phyloP scores from a whole-genome alignment of 2,329 filamentous ascomycete genomes.

The Metarhizium rileyi region DNA sequence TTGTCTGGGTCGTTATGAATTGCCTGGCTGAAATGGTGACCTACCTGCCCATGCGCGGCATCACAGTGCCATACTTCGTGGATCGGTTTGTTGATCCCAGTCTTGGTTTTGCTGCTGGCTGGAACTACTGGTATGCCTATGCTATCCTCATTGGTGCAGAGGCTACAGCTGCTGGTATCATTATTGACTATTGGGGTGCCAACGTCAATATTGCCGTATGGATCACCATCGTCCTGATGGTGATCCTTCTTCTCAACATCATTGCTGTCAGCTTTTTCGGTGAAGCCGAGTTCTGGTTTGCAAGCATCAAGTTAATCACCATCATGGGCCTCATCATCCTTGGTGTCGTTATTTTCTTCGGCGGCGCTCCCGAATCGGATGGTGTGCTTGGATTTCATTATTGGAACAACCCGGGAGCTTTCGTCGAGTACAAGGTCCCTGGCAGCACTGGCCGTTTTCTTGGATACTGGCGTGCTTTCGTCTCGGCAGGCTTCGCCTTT shows the following conservation, averaged over 20 bases:
- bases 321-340: slow-evolving; percentile 49
- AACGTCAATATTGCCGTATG: slow-evolving; percentile 44
- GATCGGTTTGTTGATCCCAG: slow-evolving; percentile 45
- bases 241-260: slow-evolving; percentile 46
- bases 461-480: slow-evolving; percentile 47
- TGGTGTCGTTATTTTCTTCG: slow-evolving; percentile 45
- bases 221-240: slow-evolving; percentile 47
- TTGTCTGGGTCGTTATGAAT: slow-evolving; percentile 47
- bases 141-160: slow-evolving; percentile 49
- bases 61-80: slow-evolving; percentile 47
- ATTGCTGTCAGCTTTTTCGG: slow-evolving; percentile 48
- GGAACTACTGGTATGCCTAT: slow-evolving; percentile 56
- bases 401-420: slow-evolving; percentile 31
- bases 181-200: slow-evolving; percentile 51
- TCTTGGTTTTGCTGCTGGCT: slow-evolving; percentile 46
- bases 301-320: slow-evolving; percentile 49
- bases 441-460: slow-evolving; percentile 45
- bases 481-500: slow-evolving; percentile 52
- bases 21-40: slow-evolving; percentile 44
- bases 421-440: slow-evolving; percentile 35
- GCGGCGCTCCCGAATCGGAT: slow-evolving; percentile 40
- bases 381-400: slow-evolving; percentile 34
- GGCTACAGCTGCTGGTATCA: slow-evolving; percentile 45
- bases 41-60: slow-evolving; percentile 45
- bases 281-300: slow-evolving; percentile 53